A percentile compares a stretch with the other conserved stretches of the same genome.
These are phyloP conservation scores for Thalassiosira exigua DNA, from an alignment of 352 stramenopile genomes.

Conservation along the genomic window DNA sequence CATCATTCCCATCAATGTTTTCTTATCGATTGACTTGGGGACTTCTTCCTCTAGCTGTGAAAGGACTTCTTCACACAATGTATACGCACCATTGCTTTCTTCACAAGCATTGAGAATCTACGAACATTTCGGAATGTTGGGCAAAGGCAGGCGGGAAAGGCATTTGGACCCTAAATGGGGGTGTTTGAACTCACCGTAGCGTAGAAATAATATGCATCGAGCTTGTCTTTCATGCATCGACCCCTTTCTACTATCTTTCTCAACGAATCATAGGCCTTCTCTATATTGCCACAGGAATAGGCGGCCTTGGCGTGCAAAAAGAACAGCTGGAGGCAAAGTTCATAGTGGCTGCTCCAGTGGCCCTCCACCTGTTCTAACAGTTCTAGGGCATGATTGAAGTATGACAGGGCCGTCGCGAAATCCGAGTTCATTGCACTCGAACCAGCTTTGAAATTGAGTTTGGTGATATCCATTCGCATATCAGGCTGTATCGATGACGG, in stretches of 20 bases:
- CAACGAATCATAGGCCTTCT: constrained; percentile 10
- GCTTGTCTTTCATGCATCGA: neutral
- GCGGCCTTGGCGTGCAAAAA: constrained; percentile 10
- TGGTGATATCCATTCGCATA: constrained; percentile 2
- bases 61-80: neutral
- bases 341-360: neutral
- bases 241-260: constrained; percentile 4
- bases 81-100: neutral
- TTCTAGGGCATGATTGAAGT: neutral
- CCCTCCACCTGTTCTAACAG: constrained; percentile 1
- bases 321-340: neutral
- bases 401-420: neutral
- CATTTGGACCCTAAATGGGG: too few species aligned
- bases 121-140: too few species aligned
- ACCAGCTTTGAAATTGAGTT: constrained; percentile 14
- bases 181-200: neutral
- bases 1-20: neutral
- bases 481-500: neutral
- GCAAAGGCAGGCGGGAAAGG: too few species aligned
- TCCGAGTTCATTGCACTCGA: neutral
- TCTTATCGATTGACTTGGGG: constrained; percentile 1
- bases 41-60: neutral
- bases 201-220: neutral
- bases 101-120: neutral
- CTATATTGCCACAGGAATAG: constrained; percentile 8